phyloP scores from a whole-genome alignment of 352 stramenopile genomes.

The Globisporangium cystogenes region DNA sequence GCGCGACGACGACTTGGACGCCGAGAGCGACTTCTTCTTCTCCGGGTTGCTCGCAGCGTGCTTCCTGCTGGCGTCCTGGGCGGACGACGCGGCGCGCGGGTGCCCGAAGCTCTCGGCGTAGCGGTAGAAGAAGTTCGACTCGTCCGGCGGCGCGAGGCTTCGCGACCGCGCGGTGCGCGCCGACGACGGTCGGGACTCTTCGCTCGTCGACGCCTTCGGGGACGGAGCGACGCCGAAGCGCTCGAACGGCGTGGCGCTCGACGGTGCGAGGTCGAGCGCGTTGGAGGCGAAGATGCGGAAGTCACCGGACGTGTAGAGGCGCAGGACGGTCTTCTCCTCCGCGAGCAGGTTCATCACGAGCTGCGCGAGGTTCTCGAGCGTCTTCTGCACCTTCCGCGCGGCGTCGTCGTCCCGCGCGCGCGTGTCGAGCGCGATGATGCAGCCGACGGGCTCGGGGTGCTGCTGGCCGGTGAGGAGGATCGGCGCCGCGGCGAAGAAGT shows the following conservation, averaged over 20 bases:
- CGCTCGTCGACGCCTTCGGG: constrained; percentile 1
- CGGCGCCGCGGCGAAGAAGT: constrained; percentile 58
- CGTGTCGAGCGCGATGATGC: constrained; percentile 57
- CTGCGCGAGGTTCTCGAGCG: constrained; percentile 50
- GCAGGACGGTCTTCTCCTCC: constrained; percentile 51
- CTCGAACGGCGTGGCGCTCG: constrained; percentile 19
- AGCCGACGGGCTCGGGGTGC: constrained; percentile 34
- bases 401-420: constrained; percentile 25
- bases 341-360: constrained; percentile 57
- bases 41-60: constrained; percentile 11
- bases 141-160: constrained; percentile 6
- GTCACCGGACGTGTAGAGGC: constrained; percentile 54
- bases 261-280: constrained; percentile 20
- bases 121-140: constrained; percentile 6
- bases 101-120: constrained; percentile 5
- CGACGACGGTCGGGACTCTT: not conserved
- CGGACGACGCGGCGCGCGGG: not conserved
- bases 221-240: constrained; percentile 28
- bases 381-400: constrained; percentile 44
- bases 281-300: constrained; percentile 54
- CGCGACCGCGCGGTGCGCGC: constrained; percentile 2
- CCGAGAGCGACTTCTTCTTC: not conserved
- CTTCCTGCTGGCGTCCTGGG: not conserved
- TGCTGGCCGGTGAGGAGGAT: constrained; percentile 17
- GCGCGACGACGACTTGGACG: constrained; percentile 1